phyloP scores from a whole-genome alignment of 192 early-diverging fungal genomes.

The Coemansia sp. region DNA sequence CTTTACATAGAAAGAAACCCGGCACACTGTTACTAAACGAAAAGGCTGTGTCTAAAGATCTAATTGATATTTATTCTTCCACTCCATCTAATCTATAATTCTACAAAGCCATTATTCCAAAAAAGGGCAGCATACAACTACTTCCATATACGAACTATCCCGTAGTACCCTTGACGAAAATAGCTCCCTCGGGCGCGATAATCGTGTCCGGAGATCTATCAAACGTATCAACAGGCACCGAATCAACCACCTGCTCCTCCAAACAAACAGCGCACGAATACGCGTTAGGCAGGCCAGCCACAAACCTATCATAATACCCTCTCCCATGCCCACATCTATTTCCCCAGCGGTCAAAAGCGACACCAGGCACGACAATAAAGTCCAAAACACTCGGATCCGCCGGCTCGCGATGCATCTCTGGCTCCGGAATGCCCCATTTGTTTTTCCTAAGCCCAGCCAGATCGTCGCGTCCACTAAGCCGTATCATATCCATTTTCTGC shows the following conservation, averaged over 20 bases:
- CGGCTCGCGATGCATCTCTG: neutral
- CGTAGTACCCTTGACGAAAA: slow-evolving; percentile 1
- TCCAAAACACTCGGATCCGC: slow-evolving; percentile 31
- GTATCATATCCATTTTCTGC: slow-evolving; percentile 35
- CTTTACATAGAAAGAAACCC: too few species aligned
- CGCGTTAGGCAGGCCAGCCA: slow-evolving; percentile 4
- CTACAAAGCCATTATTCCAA: too few species aligned
- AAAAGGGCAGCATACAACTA: too few species aligned
- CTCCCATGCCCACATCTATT: slow-evolving; percentile 44
- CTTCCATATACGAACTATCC: too few species aligned
- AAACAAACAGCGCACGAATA: slow-evolving; percentile 41
- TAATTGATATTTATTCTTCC: neutral
- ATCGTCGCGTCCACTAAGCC: neutral
- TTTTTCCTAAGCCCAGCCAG: slow-evolving; percentile 10
- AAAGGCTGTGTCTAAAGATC: neutral
- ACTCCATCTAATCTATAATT: too few species aligned
- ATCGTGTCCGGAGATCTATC: slow-evolving; percentile 33
- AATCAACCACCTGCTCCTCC: slow-evolving; percentile 25
- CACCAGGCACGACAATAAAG: slow-evolving; percentile 43
- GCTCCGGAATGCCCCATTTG: slow-evolving; percentile 47
- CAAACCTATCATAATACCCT: slow-evolving; percentile 47
- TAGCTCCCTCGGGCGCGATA: slow-evolving; percentile 21
- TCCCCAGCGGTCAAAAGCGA: slow-evolving; percentile 35
- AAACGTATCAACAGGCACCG: slow-evolving; percentile 20
- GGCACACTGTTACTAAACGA: neutral